A percentile compares a stretch with the other conserved stretches of the same genome.
These are phyloP conservation scores for Inga leiocalycina DNA, from an alignment of 306 rosid species.

Conservation along the genomic window DNA sequence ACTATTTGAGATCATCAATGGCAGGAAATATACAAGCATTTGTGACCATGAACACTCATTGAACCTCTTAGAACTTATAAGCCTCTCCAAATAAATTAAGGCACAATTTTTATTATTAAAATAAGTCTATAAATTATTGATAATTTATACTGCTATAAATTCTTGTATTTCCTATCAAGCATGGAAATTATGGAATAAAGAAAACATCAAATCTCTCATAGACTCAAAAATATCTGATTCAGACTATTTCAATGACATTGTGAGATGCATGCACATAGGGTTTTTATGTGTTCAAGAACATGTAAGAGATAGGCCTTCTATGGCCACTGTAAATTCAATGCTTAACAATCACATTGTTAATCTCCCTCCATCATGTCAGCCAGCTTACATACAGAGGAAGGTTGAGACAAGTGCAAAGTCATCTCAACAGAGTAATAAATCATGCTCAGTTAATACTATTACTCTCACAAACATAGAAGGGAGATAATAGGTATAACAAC, in stretches of 20 bases:
- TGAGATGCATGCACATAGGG: neutral
- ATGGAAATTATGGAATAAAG: constrained; percentile 6
- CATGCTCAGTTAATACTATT: neutral
- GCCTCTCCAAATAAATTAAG: neutral
- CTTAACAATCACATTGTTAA: neutral
- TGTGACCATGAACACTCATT: neutral
- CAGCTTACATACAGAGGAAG: neutral
- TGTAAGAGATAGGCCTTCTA: constrained; percentile 4
- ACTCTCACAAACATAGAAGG: constrained; percentile 1
- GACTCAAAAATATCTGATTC: neutral
- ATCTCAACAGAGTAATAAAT: neutral
- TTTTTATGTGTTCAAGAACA: neutral
- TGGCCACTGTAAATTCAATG: neutral
- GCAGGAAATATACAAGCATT: neutral
- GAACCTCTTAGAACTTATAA: neutral
- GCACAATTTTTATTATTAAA: neutral
- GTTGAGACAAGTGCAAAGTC: neutral
- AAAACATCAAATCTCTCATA: neutral
- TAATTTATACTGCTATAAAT: neutral
- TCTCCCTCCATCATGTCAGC: neutral
- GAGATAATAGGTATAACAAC: neutral
- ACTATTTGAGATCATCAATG: neutral
- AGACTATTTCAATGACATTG: neutral
- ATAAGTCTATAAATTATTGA: neutral
- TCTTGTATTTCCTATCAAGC: neutral